A percentile compares a stretch with the other conserved stretches of the same genome.
Conservation (phyloP, 2,329 filamentous ascomycete species). For the Paraconiothyrium sp. region DNA sequence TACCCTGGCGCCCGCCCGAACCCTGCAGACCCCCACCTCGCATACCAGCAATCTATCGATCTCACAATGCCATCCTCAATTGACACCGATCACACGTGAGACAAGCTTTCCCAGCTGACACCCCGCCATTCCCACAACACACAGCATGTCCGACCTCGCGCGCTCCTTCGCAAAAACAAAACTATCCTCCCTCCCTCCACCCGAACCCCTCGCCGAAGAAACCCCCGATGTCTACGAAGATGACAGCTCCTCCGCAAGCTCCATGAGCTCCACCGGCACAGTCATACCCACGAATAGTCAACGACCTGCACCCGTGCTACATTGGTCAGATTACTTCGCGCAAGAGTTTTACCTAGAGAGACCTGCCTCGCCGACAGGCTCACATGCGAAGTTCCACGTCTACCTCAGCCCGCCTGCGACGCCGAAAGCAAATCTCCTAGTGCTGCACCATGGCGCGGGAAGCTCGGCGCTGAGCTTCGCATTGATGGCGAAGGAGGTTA, state of each 20-base stretch:
- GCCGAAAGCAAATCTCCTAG: slow-evolving; percentile 80
- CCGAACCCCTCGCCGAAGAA: slow-evolving; percentile 58
- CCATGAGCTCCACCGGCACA: slow-evolving; percentile 93
- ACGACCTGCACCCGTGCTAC: slow-evolving; percentile 68
- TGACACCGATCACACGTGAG: neutral
- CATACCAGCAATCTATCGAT: slow-evolving; percentile 2
- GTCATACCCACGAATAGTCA: slow-evolving; percentile 80
- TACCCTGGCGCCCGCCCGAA: neutral
- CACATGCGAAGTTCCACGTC: slow-evolving; percentile 75
- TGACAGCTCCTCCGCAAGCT: slow-evolving; percentile 69
- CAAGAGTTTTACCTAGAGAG: slow-evolving; percentile 80
- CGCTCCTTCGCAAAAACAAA: slow-evolving; percentile 81
- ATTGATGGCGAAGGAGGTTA: slow-evolving; percentile 78
- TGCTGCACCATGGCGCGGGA: slow-evolving; percentile 94
- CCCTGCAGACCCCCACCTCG: slow-evolving; percentile 10
- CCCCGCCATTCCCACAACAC: neutral
- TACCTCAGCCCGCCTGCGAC: slow-evolving; percentile 82
- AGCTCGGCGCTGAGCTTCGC: slow-evolving; percentile 95
- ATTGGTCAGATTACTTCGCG: slow-evolving; percentile 92
- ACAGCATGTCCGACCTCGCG: slow-evolving; percentile 80
- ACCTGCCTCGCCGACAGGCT: slow-evolving; percentile 44
- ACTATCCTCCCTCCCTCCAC: slow-evolving; percentile 68
- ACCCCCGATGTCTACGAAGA: slow-evolving; percentile 60
- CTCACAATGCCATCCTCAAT: slow-evolving; percentile 8
- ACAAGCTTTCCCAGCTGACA: neutral